Base-by-base conservation (phyloP, 2,329 filamentous ascomycete genomes). In the Calonectria pteridis region DNA sequence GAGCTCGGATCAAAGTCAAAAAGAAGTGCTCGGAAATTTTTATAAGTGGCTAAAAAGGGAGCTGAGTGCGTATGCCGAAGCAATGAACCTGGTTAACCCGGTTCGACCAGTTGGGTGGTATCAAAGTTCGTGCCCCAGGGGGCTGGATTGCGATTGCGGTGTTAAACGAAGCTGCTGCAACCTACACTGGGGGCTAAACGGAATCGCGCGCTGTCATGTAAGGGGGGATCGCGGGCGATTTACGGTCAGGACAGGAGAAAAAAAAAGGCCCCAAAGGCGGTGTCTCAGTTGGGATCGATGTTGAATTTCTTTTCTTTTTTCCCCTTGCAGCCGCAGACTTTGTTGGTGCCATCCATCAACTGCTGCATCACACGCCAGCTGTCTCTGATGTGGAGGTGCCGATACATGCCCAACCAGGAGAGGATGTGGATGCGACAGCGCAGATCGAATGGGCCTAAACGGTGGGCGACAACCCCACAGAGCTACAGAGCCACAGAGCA, bases 61-160 rank as follows among this genome's bases (percentile, higher is more conserved):
- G 35, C 14, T 16, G 55, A 40, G 33, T 28, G 28, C n/a, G 55
- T 40, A 28, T 40, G n/a, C 55, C 40, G 16, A 62, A 31, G 23
- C n/a, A 14, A 40, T 37, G 33, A 23, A 29, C n/a, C 53, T 26
- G 23, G 55, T 40, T 9, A 26, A 31, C 16, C 29, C 23, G 16
- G 55, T 33, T 33, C 33, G 33, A 23, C 55, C n/a, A 59, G 49
- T 20, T 70, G 62, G 65, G 53, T 67, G 35, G 65, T n/a, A 58
- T 62, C 49, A 67, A 67, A 76, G 49, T 73, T 76, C 64, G 69
- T 59, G 65, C 63, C 43, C 11, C 35, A 14, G 29, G 65, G 64
- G 66, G 69, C 31, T 59, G 46, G 66, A 58, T 62, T 20, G 53
- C 31, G 50, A n/a, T 69, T 29, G 35, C 55, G 37, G 23, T 33